Percentiles rank a stretch among this genome's conserved stretches.
phyloP scores from a whole-genome alignment of 78 protist species.

The Dictyostelium capitatum region DNA sequence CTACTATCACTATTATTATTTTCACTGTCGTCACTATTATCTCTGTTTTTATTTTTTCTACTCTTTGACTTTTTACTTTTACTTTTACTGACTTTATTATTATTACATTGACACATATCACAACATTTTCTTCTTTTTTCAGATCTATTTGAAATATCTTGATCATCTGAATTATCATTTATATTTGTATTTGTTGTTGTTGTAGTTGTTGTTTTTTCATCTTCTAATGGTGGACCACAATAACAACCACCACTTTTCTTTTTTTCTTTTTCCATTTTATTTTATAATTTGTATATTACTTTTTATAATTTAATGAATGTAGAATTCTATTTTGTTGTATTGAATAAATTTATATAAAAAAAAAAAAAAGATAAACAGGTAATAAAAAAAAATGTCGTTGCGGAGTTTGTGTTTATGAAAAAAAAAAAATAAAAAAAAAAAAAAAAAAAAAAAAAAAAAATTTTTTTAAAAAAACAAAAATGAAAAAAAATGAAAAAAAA shows the following conservation, averaged over 20 bases:
- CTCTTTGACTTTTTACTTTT: neutral
- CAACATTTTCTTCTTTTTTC: conserved; percentile 31
- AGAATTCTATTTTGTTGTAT: no score
- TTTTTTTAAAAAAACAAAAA: no score
- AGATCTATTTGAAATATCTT: neutral
- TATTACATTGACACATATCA: conserved; percentile 32
- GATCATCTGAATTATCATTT: neutral
- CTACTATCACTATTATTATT: neutral
- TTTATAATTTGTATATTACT: neutral
- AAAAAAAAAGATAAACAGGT: neutral
- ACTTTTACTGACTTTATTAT: neutral
- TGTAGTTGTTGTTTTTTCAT: neutral
- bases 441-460: no score
- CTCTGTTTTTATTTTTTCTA: neutral
- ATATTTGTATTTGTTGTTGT: neutral
- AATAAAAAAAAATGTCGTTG: neutral
- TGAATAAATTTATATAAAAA: neutral
- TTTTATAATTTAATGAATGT: neutral
- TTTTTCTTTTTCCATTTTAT: neutral
- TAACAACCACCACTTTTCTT: conserved; percentile 18
- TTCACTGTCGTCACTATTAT: neutral
- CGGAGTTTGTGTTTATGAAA: neutral
- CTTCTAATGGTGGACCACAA: neutral
- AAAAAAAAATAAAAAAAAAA: neutral
- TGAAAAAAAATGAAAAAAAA: neutral